Evolutionary conservation across 1,284 basidiomycete species (phyloP).

Genomic region (Trametes polyzona): DNA sequence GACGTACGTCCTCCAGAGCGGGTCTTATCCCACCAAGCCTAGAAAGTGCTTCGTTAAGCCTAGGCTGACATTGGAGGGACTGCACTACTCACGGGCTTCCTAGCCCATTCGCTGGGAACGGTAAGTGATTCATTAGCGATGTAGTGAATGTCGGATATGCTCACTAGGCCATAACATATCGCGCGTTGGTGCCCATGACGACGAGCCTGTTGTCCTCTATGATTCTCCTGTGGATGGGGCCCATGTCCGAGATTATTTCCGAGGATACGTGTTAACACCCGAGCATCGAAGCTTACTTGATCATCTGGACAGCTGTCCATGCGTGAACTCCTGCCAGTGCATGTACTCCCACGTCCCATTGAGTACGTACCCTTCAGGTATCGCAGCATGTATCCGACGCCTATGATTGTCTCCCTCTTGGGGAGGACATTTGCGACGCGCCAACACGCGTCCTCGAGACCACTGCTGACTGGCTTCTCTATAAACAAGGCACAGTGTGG

Average conservation of each 20-base stretch:
- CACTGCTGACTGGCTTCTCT: conserved; percentile 55
- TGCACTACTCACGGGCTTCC: conserved; percentile 37
- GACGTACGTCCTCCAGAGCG: conserved; percentile 43
- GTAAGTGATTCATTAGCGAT: neutral
- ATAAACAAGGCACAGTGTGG: conserved; percentile 58
- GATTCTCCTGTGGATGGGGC: conserved; percentile 43
- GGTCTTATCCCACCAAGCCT: conserved; percentile 55
- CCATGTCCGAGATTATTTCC: no score
- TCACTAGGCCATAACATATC: conserved; percentile 65
- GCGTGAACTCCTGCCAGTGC: neutral
- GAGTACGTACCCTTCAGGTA: conserved; percentile 47
- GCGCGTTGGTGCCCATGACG: conserved; percentile 66
- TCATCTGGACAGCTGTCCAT: conserved; percentile 55
- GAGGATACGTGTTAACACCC: no score
- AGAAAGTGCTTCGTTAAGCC: neutral
- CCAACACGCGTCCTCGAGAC: conserved; percentile 27
- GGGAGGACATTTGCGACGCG: conserved; percentile 25
- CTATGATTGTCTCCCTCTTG: conserved; percentile 21
- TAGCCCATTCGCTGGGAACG: conserved; percentile 34
- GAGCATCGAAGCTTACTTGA: conserved; percentile 46
- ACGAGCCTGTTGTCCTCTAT: conserved; percentile 63
- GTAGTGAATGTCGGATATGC: conserved; percentile 15
- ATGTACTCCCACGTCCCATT: no score
- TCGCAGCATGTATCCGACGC: conserved; percentile 52
- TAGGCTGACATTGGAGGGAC: neutral